Base-by-base conservation (phyloP, 148 eudicot species). In the Vaccinium vitisidaea region DNA sequence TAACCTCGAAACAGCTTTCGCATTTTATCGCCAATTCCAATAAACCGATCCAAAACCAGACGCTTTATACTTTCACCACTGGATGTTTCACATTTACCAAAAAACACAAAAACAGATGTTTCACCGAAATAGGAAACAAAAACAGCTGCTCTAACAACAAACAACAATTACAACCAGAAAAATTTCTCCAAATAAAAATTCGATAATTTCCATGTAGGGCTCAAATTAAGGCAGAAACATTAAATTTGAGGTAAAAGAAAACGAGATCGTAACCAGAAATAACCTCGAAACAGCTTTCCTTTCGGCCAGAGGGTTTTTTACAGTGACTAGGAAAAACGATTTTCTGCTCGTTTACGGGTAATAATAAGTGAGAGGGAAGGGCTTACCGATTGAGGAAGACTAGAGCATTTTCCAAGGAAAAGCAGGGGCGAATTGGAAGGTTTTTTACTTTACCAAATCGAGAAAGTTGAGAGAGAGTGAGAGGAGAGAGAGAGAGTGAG, bases 391-490 rank as follows among this genome's bases (percentile, higher is more conserved):
- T 81, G 36, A 67, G 65, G 39, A 67, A 85, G 14, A 82, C 61
- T 80, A 19, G 54, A 61, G 79, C 49, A 61, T 73, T 80, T 80
- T 73, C 84, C 80, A 16, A 74, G 83, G 73, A 56, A 43, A 85
- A 85, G 67, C 52, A 53, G 80, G 80, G 76, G 76, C 73, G n/a
- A 82, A 82, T 61, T 25, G 77, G 76, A 82, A 18, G 74, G 59
- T 14, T 82, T 65, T 16, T 16, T 4, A 27, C 87, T 82, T 86
- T 65, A 82, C 87, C 78, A 86, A 86, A 84, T 77, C 81, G 75
- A 84, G 86, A 77, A 83, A 76, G 81, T 36, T 6, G 85, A n/a
- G 85, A 16, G 71, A 39, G 74, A 76, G 75, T 43, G 79, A 67
- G 61, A 2, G 71, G 9, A 13, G 67, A 14, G 85, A n/a, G 85